Evolutionary conservation across 176 grass and related monocot species (phyloP), one percentile per base, ranked within the genome.

Genomic region (Paspalum vaginatum): DNA sequence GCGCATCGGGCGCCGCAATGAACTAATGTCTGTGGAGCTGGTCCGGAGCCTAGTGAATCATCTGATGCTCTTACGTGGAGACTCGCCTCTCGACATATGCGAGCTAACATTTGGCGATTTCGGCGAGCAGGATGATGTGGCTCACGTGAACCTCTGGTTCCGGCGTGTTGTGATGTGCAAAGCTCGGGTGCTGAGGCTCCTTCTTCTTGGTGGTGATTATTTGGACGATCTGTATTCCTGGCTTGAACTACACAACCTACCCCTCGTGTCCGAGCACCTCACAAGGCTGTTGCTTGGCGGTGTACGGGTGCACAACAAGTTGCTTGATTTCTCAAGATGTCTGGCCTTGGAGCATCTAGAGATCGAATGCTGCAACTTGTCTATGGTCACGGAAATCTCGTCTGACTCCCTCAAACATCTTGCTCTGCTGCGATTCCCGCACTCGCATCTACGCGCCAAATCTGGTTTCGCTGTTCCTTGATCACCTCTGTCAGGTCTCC

Each of bases 241-340:
- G 42, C 42, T 43, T 43, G 42, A 43, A 43, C 42, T 43, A 5
- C 0, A 43, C 8, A 43, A 43, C 42, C 42, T 43, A 43, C 42
- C 42, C 8, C 42, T 43, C 42, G 42, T 43, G 42, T 43, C 42
- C 8, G 42, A 43, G 42, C 42, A 43, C 42, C 42, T 43, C 7
- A 43, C 42, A 4, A 43, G 42, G 42, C 42, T 2, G 42, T 7
- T 0, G 4, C 54, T 57, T 9, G 8, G 8, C 10, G 59, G 24
- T 32, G 59, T 32, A 0, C 5, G 42, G 11, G 56, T 59, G 22
- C n/a, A 26, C 43, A 47, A 5, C 17, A 48, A 6, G 4, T 25
- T 69, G 11, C 21, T 43, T 2, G 39, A 83, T 46, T 83, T 75
- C 72, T 74, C 61, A 9, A 9, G 61, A 24, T 83, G 71, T 15